Conservation (phyloP, 495 filamentous ascomycete species). For the Lophiostoma macrostomum region DNA sequence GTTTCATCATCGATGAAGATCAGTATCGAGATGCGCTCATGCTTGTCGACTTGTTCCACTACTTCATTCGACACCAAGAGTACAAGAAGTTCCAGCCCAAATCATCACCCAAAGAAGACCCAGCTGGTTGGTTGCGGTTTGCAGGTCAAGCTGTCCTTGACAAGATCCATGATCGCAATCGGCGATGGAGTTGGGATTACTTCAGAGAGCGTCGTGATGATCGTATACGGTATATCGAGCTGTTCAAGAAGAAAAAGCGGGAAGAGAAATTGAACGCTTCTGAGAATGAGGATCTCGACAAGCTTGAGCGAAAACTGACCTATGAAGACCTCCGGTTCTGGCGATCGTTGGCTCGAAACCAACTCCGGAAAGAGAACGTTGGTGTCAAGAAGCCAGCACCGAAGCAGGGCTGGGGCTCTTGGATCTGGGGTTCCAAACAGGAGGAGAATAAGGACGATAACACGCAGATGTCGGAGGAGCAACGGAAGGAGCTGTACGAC, state of each 20-base stretch:
- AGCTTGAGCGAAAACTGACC: conserved; percentile 78
- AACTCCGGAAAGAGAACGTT: conserved; percentile 90
- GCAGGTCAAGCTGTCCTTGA: conserved; percentile 81
- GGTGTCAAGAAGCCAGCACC: conserved; percentile 68
- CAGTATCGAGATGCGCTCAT: conserved; percentile 96
- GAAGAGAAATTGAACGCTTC: conserved; percentile 66
- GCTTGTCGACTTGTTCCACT: conserved; percentile 98
- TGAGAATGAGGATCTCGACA: conserved; percentile 68
- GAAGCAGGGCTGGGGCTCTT: conserved; percentile 78
- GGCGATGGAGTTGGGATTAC: conserved; percentile 89
- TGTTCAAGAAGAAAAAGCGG: conserved; percentile 92
- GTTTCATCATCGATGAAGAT: conserved; percentile 90
- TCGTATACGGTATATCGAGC: conserved; percentile 78
- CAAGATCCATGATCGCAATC: conserved; percentile 91
- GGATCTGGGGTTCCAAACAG: conserved; percentile 67
- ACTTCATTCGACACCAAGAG: conserved; percentile 95
- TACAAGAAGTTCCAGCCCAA: conserved; percentile 93
- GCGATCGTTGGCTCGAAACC: conserved; percentile 88
- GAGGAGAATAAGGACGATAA: conserved; percentile 62
- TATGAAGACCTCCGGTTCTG: conserved; percentile 98
- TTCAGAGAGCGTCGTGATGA: conserved; percentile 90
- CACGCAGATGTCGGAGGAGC: conserved; percentile 84
- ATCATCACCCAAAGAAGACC: conserved; percentile 80
- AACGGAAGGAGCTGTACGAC: conserved; percentile 93
- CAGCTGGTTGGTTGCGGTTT: conserved; percentile 86